These are phyloP conservation scores for Colletotrichum sp. DNA, from an alignment of 2,329 filamentous ascomycete species.

Conservation along the genomic window DNA sequence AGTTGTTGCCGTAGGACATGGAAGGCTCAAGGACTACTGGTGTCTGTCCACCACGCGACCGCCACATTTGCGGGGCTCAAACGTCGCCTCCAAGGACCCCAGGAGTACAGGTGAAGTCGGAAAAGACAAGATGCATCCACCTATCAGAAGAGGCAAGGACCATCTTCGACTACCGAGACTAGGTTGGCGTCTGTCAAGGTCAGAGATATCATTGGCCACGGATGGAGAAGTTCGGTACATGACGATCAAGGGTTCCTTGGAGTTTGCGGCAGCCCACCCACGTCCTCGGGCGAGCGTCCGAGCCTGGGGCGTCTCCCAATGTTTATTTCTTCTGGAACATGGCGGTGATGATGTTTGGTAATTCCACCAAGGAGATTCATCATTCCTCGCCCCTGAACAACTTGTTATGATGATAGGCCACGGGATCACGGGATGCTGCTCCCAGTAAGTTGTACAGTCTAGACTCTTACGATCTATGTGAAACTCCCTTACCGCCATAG, in stretches of 20 bases:
- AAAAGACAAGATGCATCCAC: background rate
- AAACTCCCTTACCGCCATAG: background rate
- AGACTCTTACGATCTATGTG: background rate
- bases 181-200: background rate
- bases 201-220: background rate
- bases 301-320: background rate
- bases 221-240: background rate
- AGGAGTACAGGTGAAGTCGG: background rate
- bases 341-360: background rate
- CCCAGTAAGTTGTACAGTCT: background rate
- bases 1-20: background rate
- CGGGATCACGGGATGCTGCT: background rate
- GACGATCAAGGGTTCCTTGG: background rate
- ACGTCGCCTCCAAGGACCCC: background rate
- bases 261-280: background rate
- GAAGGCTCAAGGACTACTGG: background rate
- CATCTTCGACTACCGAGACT: background rate
- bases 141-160: background rate
- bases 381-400: background rate
- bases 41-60: background rate
- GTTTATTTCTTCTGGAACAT: background rate
- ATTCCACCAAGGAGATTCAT: slow-evolving; percentile 20
- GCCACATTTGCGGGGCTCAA: background rate
- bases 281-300: background rate
- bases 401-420: background rate